Percentiles rank a stretch among this genome's conserved stretches.
phyloP scores from a whole-genome alignment of 306 rosid genomes.

The Castanea sativa region DNA sequence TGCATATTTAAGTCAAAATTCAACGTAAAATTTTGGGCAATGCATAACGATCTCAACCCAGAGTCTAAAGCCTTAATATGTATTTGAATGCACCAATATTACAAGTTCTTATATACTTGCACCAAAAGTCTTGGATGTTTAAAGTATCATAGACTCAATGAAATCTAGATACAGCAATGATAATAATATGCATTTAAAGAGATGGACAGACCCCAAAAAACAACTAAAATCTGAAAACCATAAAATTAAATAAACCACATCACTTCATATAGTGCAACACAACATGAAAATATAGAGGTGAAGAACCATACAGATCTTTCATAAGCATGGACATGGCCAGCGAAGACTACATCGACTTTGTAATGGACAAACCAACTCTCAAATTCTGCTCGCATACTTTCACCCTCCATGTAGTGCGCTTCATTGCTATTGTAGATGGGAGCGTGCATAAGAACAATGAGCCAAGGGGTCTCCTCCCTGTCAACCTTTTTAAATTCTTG shows the following conservation, averaged over 20 bases:
- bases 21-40: background rate
- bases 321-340: conserved; percentile 98
- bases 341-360: conserved; percentile 86
- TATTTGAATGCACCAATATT: background rate
- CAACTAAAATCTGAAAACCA: background rate
- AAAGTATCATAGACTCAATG: background rate
- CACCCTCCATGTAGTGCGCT: conserved; percentile 93
- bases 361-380: conserved; percentile 80
- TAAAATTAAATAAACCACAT: background rate
- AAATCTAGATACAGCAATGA: background rate
- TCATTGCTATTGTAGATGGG: conserved; percentile 84
- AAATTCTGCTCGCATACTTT: conserved; percentile 76
- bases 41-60: background rate
- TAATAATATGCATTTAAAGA: background rate
- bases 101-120: background rate
- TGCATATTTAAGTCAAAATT: background rate
- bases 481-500: conserved; percentile 74
- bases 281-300: background rate
- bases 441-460: conserved; percentile 85
- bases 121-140: background rate
- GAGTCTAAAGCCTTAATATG: background rate
- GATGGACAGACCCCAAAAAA: background rate
- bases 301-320: conserved; percentile 86
- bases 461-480: conserved; percentile 95
- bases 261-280: background rate